Percentiles rank a stretch among this genome's conserved stretches.
phyloP scores from a whole-genome alignment of 2,329 filamentous ascomycete genomes.

The Trichoderma cornu-damae region DNA sequence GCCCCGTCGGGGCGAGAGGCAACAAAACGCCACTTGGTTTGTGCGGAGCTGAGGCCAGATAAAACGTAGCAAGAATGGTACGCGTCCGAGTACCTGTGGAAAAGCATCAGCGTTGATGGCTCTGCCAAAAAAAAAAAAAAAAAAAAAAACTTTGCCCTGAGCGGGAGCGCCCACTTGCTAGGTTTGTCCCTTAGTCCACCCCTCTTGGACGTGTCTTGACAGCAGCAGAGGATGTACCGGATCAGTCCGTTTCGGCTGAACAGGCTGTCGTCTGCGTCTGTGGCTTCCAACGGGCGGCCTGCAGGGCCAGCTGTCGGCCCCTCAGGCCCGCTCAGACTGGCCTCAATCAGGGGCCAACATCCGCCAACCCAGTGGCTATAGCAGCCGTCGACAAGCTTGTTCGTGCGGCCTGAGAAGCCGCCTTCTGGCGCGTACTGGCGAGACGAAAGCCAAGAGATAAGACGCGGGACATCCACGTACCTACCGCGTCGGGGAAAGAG shows the following conservation, averaged over 20 bases:
- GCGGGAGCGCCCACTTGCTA: constrained; percentile 59
- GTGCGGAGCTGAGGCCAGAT: constrained; percentile 74
- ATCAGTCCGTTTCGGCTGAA: constrained; percentile 82
- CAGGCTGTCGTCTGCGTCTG: constrained; percentile 42
- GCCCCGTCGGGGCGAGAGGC: constrained; percentile 31
- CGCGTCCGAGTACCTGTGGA: constrained; percentile 64
- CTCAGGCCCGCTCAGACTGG: constrained; percentile 57
- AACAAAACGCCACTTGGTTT: constrained; percentile 58
- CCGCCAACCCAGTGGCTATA: constrained; percentile 98
- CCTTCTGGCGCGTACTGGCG: constrained; percentile 88
- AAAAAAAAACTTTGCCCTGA: not conserved
- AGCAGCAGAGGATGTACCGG: constrained; percentile 84
- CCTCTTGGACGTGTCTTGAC: constrained; percentile 64
- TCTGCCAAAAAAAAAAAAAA: too few relatives aligned
- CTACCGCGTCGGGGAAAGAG: constrained; percentile 39
- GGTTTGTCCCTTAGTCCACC: constrained; percentile 94
- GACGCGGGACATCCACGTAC: constrained; percentile 68
- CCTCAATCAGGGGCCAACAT: constrained; percentile 89
- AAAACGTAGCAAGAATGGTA: constrained; percentile 94
- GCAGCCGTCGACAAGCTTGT: constrained; percentile 96
- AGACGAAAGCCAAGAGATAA: constrained; percentile 83
- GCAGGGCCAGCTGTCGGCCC: constrained; percentile 27
- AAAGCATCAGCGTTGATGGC: constrained; percentile 8
- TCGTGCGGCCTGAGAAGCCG: constrained; percentile 87
- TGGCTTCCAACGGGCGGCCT: constrained; percentile 28